Evolutionary conservation across 108 stramenopile species (phyloP), one percentile per base, ranked within the genome.

Genomic region (Fistulifera pelliculosa): DNA sequence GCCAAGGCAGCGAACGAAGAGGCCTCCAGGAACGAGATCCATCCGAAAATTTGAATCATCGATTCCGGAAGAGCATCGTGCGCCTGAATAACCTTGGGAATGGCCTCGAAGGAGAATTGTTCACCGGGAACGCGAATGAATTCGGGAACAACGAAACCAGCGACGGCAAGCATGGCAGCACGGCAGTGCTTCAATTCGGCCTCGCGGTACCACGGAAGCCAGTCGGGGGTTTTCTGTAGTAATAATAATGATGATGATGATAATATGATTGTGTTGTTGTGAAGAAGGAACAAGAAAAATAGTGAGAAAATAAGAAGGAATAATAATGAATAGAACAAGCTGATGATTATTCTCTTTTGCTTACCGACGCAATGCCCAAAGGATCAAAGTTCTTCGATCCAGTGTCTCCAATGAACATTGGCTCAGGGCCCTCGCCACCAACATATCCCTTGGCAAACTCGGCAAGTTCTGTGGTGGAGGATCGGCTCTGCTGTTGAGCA

Each of bases 171-270:
- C 86, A 89, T 88, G 62, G 80, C 83, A 53, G 94, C 81, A 58
- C 96, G 96, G 26, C 93, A 90, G 68, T 97, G 96, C 81, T 95
- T 97, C 44, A 97, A 68, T 67, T 97, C 96, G 28, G 93, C 88
- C 75, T 94, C 87, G 27, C 90, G 83, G 87, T 21, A 95, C 80
- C 84, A 91, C 54, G 79, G 79, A 38, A 87, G 45, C 75, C 73
- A 80, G 21, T 75, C 74, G 42, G 83, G 74, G 42, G 73, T 62
- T 26, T 54, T 35, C 67, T 75, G 47, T 51, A 41, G 38, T 60
- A 18, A 31, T 48, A 24, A 52, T 39, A 8, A 56, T 16, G 24
- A 23, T 31, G 22, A 1, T 24, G 4, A 61, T 16, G 0, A 61
- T 53, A 6, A 5, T 51, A 13, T 54, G 0, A n/a, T 10, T 22